Base-by-base conservation (phyloP, 1,284 basidiomycete genomes). In the Marasmius fiardii region DNA sequence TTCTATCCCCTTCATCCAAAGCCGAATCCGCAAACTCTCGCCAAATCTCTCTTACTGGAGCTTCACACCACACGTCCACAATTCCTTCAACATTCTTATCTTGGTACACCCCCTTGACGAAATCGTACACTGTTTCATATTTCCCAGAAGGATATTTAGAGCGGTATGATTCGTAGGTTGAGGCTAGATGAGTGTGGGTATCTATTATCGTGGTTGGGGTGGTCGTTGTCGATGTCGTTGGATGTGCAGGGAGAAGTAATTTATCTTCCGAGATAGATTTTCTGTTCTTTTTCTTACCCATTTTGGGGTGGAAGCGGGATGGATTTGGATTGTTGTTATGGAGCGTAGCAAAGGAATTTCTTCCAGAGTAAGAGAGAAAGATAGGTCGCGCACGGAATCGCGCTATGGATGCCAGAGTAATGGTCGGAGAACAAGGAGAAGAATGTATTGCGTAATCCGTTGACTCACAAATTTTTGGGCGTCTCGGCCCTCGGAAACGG, bases 31-130 rank as follows among this genome's bases (percentile, higher is more conserved):
- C 90, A 45, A 90, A 72, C 59, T 85, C 85, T 62, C 74, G 80
- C 88, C 88, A 92, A 0, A 74, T 51, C 26, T 61, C 71, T 57
- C 72, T 74, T 16, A 88, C 79, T 0, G 88, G 85, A 0, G 87
- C 87, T 63, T 92, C 90, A 61, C 90, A 92, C 85, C 88, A 93
- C 1, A 93, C 90, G 62, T 93, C 90, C 4, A 92, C 81, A 56
- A 92, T 78, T 4, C 83, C 79, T 53, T 82, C 74, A 3, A 90
- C 82, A 41, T 78, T 77, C 34, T 77, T 75, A 11, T 72, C 79
- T 5, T 68, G 65, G 63, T 89, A 90, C 63, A 89, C 67, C 14
- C 74, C 82, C 1, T 77, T 75, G 1, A 88, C 79, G 59, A 92
- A 90, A 43, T 88, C 86, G 65, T 77, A 81, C 4, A 89, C 71